A percentile compares a stretch with the other conserved stretches of the same genome.
These are phyloP conservation scores for Ceratocystis cacaofunesta DNA, from an alignment of 2,329 filamentous ascomycete species.

Conservation along the genomic window DNA sequence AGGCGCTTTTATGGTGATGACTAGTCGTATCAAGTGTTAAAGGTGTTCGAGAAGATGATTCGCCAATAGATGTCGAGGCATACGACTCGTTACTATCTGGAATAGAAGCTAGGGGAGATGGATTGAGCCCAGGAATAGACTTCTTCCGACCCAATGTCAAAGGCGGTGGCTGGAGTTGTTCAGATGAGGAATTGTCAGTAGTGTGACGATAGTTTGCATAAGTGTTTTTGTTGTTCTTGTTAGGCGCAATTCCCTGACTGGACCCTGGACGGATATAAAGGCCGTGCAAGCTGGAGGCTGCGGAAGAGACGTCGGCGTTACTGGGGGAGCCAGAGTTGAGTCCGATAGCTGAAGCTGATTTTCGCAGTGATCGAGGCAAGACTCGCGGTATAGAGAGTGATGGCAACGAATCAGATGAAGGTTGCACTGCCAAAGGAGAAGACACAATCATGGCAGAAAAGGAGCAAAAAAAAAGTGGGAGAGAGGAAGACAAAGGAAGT, in stretches of 20 bases:
- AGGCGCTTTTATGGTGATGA: slow-evolving; percentile 17
- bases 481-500: slow-evolving; percentile 7
- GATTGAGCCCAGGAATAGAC: slow-evolving; percentile 55
- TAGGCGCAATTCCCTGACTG: background rate
- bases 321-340: slow-evolving; percentile 5
- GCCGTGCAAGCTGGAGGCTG: slow-evolving; percentile 15
- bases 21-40: slow-evolving; percentile 21
- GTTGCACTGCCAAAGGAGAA: slow-evolving; percentile 2
- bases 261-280: slow-evolving; percentile 10
- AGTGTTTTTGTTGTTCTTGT: background rate
- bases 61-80: slow-evolving; percentile 36
- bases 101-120: slow-evolving; percentile 46
- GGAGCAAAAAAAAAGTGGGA: slow-evolving; percentile 1
- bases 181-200: background rate
- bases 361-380: slow-evolving; percentile 15
- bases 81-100: slow-evolving; percentile 53
- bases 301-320: background rate
- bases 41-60: slow-evolving; percentile 20
- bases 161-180: slow-evolving; percentile 9
- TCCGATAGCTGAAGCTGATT: slow-evolving; percentile 14
- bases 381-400: slow-evolving; percentile 11
- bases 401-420: slow-evolving; percentile 10
- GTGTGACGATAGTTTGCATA: background rate
- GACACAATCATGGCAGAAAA: slow-evolving; percentile 12
- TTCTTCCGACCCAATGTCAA: slow-evolving; percentile 40